These are phyloP conservation scores for Colletotrichum sp. DNA, from an alignment of 2,329 filamentous ascomycete species.

Conservation along the genomic window DNA sequence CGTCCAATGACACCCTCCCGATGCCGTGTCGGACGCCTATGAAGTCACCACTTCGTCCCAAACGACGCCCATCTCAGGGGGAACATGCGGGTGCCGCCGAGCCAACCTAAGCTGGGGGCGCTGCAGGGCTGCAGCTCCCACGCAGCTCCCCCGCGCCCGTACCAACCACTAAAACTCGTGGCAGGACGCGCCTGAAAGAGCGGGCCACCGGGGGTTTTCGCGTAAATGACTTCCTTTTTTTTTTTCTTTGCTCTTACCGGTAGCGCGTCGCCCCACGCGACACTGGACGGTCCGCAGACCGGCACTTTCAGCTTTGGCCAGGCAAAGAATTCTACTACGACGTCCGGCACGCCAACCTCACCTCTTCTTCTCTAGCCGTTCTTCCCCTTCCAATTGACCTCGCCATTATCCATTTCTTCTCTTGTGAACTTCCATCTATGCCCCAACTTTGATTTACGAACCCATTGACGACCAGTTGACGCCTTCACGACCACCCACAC, in stretches of 20 bases:
- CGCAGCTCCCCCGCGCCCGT: not conserved
- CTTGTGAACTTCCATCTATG: not conserved
- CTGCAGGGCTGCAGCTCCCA: slow-evolving; percentile 15
- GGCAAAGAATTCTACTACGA: slow-evolving; percentile 8
- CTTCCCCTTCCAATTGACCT: not conserved
- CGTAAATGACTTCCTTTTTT: slow-evolving; percentile 5
- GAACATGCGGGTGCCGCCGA: not conserved
- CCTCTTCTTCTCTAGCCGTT: not conserved
- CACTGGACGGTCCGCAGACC: slow-evolving; percentile 3
- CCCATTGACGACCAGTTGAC: not conserved
- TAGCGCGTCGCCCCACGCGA: slow-evolving; percentile 15
- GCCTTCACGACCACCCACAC: not conserved
- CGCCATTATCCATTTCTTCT: not conserved
- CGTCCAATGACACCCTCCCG: not conserved
- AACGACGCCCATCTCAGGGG: not conserved
- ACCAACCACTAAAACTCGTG: slow-evolving; percentile 1
- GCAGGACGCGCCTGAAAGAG: slow-evolving; percentile 9
- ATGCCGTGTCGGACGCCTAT: not conserved
- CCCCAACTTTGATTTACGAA: not conserved
- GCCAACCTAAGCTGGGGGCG: not conserved
- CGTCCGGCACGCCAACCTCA: not conserved
- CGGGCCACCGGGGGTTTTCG: not conserved
- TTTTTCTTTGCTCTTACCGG: not conserved
- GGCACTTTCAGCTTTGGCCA: not conserved
- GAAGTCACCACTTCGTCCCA: slow-evolving; percentile 4